Conservation (phyloP, 1,284 basidiomycete genomes). For the Megacollybia platyphylla region DNA sequence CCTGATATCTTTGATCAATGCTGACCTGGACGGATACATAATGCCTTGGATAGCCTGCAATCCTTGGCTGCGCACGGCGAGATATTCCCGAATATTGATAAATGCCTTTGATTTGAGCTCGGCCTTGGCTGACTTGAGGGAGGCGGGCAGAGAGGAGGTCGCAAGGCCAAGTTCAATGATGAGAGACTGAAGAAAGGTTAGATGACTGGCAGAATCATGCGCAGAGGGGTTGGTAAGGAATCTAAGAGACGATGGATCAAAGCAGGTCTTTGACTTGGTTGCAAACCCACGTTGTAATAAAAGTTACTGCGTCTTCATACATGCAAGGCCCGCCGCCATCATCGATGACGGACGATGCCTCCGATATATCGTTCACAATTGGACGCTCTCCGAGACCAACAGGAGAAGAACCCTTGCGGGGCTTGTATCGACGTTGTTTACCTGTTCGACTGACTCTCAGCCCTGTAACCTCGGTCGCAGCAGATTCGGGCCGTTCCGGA, state of each 20-base stretch:
- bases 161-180: slow-evolving; percentile 44
- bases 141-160: slow-evolving; percentile 34
- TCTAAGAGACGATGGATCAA: slow-evolving; percentile 15
- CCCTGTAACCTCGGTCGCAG: neutral
- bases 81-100: slow-evolving; percentile 60
- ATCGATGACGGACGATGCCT: slow-evolving; percentile 23
- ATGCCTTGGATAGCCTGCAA: slow-evolving; percentile 44
- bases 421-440: slow-evolving; percentile 4
- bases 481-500: neutral
- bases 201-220: slow-evolving; percentile 29
- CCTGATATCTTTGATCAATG: slow-evolving; percentile 45
- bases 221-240: slow-evolving; percentile 40
- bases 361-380: slow-evolving; percentile 41
- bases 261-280: slow-evolving; percentile 2
- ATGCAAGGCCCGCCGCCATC: slow-evolving; percentile 18
- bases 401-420: slow-evolving; percentile 1
- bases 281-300: slow-evolving; percentile 32
- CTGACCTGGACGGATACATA: slow-evolving; percentile 46
- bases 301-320: slow-evolving; percentile 41
- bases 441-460: neutral
- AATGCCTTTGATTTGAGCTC: slow-evolving; percentile 53
- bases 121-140: slow-evolving; percentile 47
- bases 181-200: slow-evolving; percentile 37
- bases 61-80: slow-evolving; percentile 50
- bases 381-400: slow-evolving; percentile 22